Evolutionary conservation across 2,329 filamentous ascomycete species (phyloP).

Genomic region (Fusarium oxysporum): DNA sequence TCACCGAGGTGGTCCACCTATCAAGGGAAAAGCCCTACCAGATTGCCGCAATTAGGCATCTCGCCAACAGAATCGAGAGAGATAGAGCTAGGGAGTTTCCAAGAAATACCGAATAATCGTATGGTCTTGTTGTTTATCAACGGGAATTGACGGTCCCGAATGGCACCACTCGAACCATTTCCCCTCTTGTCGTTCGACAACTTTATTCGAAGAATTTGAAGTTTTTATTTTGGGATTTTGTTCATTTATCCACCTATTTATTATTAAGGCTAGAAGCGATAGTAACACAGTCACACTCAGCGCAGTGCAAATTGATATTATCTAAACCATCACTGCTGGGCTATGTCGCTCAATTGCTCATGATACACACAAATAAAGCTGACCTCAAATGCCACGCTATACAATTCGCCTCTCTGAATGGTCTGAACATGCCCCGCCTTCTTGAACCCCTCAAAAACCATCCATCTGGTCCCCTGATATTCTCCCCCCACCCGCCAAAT

Average conservation of each 20-base stretch:
- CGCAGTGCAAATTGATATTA: background rate
- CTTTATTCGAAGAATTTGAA: background rate
- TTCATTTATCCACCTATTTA: too few species aligned
- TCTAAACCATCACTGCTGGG: background rate
- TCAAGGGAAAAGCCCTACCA: slow-evolving; percentile 3
- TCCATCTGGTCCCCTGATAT: slow-evolving; percentile 33
- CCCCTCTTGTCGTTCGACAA: slow-evolving; percentile 35
- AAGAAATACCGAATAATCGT: slow-evolving; percentile 45
- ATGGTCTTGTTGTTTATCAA: slow-evolving; percentile 39
- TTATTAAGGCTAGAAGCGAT: too few species aligned
- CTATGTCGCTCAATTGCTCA: background rate
- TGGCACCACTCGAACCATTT: slow-evolving; percentile 44
- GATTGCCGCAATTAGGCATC: slow-evolving; percentile 8
- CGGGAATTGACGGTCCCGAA: slow-evolving; percentile 39
- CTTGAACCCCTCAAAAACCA: slow-evolving; percentile 38
- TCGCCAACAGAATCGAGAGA: background rate
- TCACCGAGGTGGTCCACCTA: background rate
- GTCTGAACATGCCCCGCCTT: slow-evolving; percentile 33
- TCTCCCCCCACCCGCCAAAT: slow-evolving; percentile 16
- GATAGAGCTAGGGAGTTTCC: slow-evolving; percentile 15
- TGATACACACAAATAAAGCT: background rate
- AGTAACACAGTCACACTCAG: background rate
- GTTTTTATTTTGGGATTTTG: too few species aligned
- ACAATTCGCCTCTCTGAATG: slow-evolving; percentile 34
- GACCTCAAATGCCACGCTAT: slow-evolving; percentile 29